Percentiles rank a stretch among this genome's conserved stretches.
phyloP scores from a whole-genome alignment of 148 eudicot species.

The Nepenthes gracilis region DNA sequence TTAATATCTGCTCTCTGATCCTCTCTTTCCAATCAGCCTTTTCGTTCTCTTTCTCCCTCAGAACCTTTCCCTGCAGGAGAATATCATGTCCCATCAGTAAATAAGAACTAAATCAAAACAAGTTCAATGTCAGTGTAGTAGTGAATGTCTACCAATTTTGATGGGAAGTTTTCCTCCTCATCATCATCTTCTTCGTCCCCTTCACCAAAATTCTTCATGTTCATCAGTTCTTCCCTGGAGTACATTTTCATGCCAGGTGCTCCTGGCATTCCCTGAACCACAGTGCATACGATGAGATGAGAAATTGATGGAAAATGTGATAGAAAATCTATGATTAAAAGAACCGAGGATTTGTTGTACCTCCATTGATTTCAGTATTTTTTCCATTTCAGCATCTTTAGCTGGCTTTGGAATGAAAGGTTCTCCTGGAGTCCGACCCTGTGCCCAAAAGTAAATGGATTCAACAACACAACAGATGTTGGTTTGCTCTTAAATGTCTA shows the following conservation, averaged over 20 bases:
- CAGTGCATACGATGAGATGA: neutral
- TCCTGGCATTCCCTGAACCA: conserved; percentile 87
- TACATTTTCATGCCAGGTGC: conserved; percentile 97
- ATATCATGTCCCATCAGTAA: conserved; percentile 7
- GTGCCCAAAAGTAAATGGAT: conserved; percentile 8
- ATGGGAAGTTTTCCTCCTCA: conserved; percentile 43
- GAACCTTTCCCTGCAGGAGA: conserved; percentile 49
- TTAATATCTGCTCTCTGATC: conserved; percentile 29
- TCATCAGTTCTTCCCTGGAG: conserved; percentile 88
- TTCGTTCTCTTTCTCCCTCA: conserved; percentile 38
- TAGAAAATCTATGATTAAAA: neutral
- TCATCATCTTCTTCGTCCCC: conserved; percentile 63
- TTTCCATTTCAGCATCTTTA: conserved; percentile 96
- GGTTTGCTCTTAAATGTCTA: neutral
- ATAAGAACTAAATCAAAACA: neutral
- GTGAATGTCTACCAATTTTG: conserved; percentile 49
- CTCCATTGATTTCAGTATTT: conserved; percentile 80
- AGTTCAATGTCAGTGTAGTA: neutral
- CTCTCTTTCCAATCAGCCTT: conserved; percentile 61
- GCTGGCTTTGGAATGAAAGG: conserved; percentile 67
- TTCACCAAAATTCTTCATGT: conserved; percentile 39
- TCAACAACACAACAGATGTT: neutral
- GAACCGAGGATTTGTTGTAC: conserved; percentile 16
- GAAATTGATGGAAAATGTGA: neutral
- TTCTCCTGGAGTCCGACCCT: conserved; percentile 89